phyloP scores from a whole-genome alignment of 768 basidiomycete genomes.

The Mycena vulgaris region DNA sequence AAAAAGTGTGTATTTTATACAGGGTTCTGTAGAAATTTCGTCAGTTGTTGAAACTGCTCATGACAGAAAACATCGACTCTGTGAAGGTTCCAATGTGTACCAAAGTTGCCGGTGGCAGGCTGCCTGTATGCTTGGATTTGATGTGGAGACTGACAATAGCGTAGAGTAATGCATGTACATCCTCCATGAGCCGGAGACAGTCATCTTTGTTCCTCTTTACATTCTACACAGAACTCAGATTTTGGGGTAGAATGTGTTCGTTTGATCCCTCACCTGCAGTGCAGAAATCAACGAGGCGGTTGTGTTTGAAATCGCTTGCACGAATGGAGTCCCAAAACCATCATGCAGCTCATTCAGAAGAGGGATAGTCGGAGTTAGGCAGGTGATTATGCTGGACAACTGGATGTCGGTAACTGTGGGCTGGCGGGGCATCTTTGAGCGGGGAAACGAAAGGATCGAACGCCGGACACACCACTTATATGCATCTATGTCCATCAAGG shows the following conservation, averaged over 20 bases:
- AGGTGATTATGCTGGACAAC: neutral
- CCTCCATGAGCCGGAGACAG: neutral
- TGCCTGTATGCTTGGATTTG: neutral
- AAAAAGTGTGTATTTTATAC: neutral
- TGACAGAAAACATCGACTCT: neutral
- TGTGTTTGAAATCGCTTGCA: neutral
- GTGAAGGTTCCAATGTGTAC: neutral
- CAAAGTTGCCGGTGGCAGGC: neutral
- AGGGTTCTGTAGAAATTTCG: neutral
- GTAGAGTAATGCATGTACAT: neutral
- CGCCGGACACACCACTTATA: too few relatives aligned
- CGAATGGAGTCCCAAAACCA: neutral
- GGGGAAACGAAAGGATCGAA: too few relatives aligned
- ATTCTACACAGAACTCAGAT: neutral
- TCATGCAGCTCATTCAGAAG: neutral
- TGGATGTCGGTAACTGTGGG: neutral
- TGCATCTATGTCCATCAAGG: too few relatives aligned
- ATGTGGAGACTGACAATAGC: neutral
- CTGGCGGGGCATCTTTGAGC: neutral
- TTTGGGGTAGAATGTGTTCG: neutral
- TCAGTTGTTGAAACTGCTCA: neutral
- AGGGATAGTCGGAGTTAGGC: neutral
- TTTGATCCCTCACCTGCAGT: neutral
- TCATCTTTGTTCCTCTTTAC: neutral
- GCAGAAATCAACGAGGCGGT: neutral